Conservation (phyloP, 345 rosid genomes). For the Trapa incisa region DNA sequence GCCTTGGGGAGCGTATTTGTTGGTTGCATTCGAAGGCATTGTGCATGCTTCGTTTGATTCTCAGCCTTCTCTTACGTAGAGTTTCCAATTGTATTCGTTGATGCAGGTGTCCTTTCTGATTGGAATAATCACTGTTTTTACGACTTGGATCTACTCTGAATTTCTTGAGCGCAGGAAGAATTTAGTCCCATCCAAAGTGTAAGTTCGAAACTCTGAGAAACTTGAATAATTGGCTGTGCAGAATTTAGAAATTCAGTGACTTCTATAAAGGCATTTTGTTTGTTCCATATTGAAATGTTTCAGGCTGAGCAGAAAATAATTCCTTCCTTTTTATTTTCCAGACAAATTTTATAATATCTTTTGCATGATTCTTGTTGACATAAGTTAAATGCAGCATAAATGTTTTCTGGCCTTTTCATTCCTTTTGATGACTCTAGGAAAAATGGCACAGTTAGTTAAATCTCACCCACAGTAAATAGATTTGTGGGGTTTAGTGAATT, state of each 20-base stretch:
- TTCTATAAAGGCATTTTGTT: neutral
- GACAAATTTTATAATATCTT: neutral
- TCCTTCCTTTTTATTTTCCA: neutral
- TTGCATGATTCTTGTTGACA: neutral
- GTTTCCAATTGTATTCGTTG: neutral
- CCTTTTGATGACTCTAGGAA: neutral
- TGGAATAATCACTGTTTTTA: constrained; percentile 52
- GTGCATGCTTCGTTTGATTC: neutral
- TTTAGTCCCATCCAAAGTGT: constrained; percentile 46
- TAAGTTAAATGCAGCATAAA: neutral
- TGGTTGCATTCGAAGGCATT: neutral
- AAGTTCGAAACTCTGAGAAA: constrained; percentile 16
- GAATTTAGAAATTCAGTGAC: neutral
- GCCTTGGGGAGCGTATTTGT: neutral
- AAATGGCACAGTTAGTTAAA: neutral
- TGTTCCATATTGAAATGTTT: neutral
- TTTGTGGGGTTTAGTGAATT: neutral
- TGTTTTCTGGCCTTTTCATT: neutral
- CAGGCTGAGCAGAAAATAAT: neutral
- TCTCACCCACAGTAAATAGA: neutral
- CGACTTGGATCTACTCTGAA: constrained; percentile 78
- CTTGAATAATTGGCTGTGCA: neutral
- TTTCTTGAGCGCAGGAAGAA: constrained; percentile 52
- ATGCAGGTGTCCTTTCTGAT: constrained; percentile 66
- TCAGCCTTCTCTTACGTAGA: neutral